Base-by-base conservation (phyloP, 2,329 filamentous ascomycete genomes). In the Colletotrichum abscissum region DNA sequence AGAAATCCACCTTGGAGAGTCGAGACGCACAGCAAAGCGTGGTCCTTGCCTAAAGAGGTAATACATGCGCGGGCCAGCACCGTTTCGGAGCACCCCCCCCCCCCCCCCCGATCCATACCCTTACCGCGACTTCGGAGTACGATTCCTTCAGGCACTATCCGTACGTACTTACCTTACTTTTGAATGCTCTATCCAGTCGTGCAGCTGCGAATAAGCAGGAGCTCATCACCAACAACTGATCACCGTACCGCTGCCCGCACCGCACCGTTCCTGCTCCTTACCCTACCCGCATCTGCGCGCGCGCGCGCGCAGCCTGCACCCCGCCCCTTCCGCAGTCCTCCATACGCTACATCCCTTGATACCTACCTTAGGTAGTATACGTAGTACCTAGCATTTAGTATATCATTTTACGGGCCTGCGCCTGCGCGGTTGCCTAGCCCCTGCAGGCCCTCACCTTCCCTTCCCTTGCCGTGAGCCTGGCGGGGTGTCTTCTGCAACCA, bases 41-140 rank as follows among this genome's bases (percentile, higher is more conserved):
- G 5, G n/a, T 42, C 54, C 52, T 64, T 72, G 24, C 66, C 70
- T 35, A 35, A 64, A 72, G 26, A 59, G 67, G 71, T 56, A 73
- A 67, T 55, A 22, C 67, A 72, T 72, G 71, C 71, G 71, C 42
- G 62, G 56, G 42, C 67, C 62, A 67, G 60, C 30, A 49, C 67
- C 49, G 67, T 73, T 73, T 73, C 71, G 60, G 67, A 64, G 35
- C 52, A 58, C 12, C 59, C 59, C 46, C 12, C 59, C 59, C 12
- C 59, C 59, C 12, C 59, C 59, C 46, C 59, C 66, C 59, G 59
- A 70, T 38, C 28, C 66, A 54, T 55, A 64, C 54, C 16, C 26
- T 35, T 28, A 58, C 19, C 22, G 28, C 60, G 35, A 42, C 38
- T 14, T 26, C 26, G 26, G 26, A 26, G 26, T 26, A 42, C 38